Base-by-base conservation (phyloP, 2,329 filamentous ascomycete genomes). In the Apiospora kogelbergensis region DNA sequence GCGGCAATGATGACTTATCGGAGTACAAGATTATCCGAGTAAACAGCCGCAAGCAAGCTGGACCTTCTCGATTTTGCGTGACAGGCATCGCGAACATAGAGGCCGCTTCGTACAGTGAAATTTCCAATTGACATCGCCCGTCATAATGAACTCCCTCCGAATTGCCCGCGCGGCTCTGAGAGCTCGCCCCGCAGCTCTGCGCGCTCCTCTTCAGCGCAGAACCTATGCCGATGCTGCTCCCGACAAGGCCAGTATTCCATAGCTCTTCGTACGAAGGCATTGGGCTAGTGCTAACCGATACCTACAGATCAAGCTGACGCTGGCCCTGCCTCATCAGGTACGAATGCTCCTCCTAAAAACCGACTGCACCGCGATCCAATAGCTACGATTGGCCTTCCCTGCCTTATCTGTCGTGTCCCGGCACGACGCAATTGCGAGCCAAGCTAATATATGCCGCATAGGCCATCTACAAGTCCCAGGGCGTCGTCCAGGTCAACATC, bases 281-380 rank as follows among this genome's bases (percentile, higher is more conserved):
- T 15, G 5, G 17, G 74, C 73, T 71, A 73, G 69, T 72, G 71
- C 78, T 81, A 75, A 81, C 75, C 60, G 71, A 67, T 65, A 71
- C 40, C 53, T 70, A 72, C 76, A 91, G 89, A 97, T 99, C 89
- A 97, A 97, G 91, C 91, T 99, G 86, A 97, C 94, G 88, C 88
- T 99, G 86, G 90, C 93, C 82, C 93, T 99, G 78, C 96, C 96
- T 86, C 95, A 98, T 86, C 93, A 98, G 94, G 96, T 98, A 94
- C 84, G 93, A 80, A 66, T 24, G 11, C 63, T 20, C 24, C 26
- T 42, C 37, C 22, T 6, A 2, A 42, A 24, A 44, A 9, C 33
- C 26, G n/a, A 66, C 33, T n/a, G 30, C 30, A 11, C 20, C 30
- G 30, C 53, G 53, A 60, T 37, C 20, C 15, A n/a, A 60, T 53